Base-by-base conservation (phyloP, 2,329 filamentous ascomycete species). In the Ophiocordyceps australis region DNA sequence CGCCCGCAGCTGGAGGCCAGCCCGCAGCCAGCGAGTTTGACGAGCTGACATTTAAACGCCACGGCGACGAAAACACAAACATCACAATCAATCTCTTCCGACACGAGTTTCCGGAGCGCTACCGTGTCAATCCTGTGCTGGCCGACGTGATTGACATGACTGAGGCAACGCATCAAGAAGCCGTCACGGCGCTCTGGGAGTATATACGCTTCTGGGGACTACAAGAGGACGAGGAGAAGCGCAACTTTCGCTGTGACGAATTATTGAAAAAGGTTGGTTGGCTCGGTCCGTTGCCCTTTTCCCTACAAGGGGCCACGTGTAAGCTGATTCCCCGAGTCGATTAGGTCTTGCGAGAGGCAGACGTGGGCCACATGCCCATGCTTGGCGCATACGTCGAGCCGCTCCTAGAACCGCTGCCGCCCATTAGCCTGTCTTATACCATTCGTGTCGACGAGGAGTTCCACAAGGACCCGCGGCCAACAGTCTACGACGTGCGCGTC, bases 171-270 rank as follows among this genome's bases (percentile, higher is more conserved):
- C 74, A 83, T 17, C 76, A 82, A 20, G 83, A 89, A 33, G 77
- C 85, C 6, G 73, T 93, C 16, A 80, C 91, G 62, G 85, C 79
- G 10, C 66, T 98, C 17, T 98, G 85, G 82, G 85, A 94, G 45
- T 98, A 98, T 42, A 79, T 93, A 36, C 75, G 81, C 38, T 63
- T 79, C 13, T 78, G 80, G 59, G 74, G 75, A 12, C 58, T 98
- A 24, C 82, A 92, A 47, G 86, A 94, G 45, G 85, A 93, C 35
- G 86, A 95, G 32, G 89, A 98, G 46, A 89, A 89, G 57, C 70
- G 89, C 33, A 78, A 79, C 32, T 86, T 98, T 39, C 75, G 80
- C 20, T 95, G 89, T 43, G 86, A 98, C 43, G 76, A 85, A 22
- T 63, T 74, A 24, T 50, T 98, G 27, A 76, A 68, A 53, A 70